Evolutionary conservation across 2,329 filamentous ascomycete genomes (phyloP), one percentile per base, ranked within the genome.

Genomic region (Penicillium vulpinum): DNA sequence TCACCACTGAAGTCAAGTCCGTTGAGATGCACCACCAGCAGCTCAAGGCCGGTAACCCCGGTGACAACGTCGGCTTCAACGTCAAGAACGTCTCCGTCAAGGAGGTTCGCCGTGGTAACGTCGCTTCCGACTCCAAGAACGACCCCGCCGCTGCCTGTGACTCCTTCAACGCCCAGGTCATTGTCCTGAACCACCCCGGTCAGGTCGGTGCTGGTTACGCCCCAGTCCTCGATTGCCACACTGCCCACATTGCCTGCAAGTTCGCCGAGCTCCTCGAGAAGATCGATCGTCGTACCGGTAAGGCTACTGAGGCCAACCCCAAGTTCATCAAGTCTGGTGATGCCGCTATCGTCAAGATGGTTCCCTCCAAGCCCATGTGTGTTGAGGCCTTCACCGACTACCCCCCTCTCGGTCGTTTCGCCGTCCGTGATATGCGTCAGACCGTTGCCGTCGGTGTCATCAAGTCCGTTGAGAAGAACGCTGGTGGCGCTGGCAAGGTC

Each of bases 311-410:
- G 84, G 77, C 84, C 80, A 79, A 77, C 77, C 94, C 94, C 83
- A 99, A 99, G 90, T 97, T 97, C 89, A 92, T 99, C 91, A 99
- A 99, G 92, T 97, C 93, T 76, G 94, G 94, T 89, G 94, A 99
- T 81, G 93, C 94, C 72, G 93, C 93, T 81, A 99, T 99, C 84
- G 94, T 99, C 85, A 97, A 97, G 92, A 97, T 99, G 94, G 79
- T 97, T 86, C 94, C 94, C 80, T 97, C 93, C 85, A 99, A 99
- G 92, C 94, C 94, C 80, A 99, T 99, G 94, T 99, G 94, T 83
- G 94, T 99, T 82, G 94, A 99, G 91, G 85, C 94, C 74, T 99
- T 97, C 92, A 97, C 92, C 76, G 92, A 97, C 78, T 99, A 97
- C 87, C 93, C 94, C 77, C 94, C 94, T 81, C 92, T 99, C 75